Conservation (phyloP, 371 early-diverging fungal species). For the Dichotomocladium elegans region DNA sequence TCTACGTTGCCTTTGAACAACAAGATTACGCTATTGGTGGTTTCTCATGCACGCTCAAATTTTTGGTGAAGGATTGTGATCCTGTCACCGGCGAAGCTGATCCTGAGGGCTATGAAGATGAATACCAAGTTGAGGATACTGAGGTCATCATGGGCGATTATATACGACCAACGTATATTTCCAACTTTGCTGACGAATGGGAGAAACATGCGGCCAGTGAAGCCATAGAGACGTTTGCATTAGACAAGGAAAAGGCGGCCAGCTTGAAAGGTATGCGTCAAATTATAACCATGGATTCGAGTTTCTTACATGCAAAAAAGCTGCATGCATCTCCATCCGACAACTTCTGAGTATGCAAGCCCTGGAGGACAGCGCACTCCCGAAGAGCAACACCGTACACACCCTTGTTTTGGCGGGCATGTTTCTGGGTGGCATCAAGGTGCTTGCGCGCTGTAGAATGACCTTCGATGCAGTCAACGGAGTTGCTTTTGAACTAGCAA, state of each 20-base stretch:
- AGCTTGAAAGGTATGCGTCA: slow-evolving; percentile 55
- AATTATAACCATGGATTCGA: background rate
- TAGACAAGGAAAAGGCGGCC: slow-evolving; percentile 66
- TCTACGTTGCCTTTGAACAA: slow-evolving; percentile 80
- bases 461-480: slow-evolving; percentile 78
- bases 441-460: slow-evolving; percentile 83
- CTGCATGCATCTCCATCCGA: slow-evolving; percentile 64
- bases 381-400: slow-evolving; percentile 79
- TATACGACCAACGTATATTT: slow-evolving; percentile 77
- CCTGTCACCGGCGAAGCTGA: slow-evolving; percentile 87
- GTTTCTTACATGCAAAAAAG: slow-evolving; percentile 32
- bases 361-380: slow-evolving; percentile 64
- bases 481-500: slow-evolving; percentile 88
- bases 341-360: slow-evolving; percentile 86
- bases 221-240: slow-evolving; percentile 82
- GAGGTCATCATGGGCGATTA: slow-evolving; percentile 86
- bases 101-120: slow-evolving; percentile 92
- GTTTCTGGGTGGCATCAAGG: slow-evolving; percentile 75
- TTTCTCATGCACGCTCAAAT: slow-evolving; percentile 87
- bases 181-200: slow-evolving; percentile 75
- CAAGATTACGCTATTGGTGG: slow-evolving; percentile 60
- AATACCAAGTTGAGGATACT: slow-evolving; percentile 88
- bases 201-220: slow-evolving; percentile 68
- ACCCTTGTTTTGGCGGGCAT: slow-evolving; percentile 81
- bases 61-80: slow-evolving; percentile 92